These are phyloP conservation scores for Olyra latifolia DNA, from an alignment of 176 grass and related monocot species.

Conservation along the genomic window DNA sequence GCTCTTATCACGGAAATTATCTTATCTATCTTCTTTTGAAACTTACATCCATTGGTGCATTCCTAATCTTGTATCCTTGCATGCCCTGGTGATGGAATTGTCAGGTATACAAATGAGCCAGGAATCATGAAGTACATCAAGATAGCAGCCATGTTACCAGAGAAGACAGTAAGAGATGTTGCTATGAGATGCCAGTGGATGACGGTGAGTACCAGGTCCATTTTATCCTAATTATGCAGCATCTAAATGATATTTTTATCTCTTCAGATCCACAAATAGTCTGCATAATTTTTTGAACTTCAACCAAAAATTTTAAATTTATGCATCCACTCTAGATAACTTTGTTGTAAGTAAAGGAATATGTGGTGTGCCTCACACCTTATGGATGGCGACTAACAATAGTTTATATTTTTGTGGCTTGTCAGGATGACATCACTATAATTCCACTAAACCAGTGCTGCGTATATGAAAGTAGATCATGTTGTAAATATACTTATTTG, in stretches of 20 bases:
- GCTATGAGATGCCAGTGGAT: constrained; percentile 98
- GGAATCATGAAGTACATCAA: constrained; percentile 98
- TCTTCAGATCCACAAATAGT: neutral
- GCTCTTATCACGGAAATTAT: neutral
- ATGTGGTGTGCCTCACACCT: constrained; percentile 25
- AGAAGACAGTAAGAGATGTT: constrained; percentile 98
- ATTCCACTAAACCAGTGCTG: constrained; percentile 34
- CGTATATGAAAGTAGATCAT: constrained; percentile 41
- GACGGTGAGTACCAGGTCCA: constrained; percentile 57
- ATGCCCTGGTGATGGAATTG: constrained; percentile 29
- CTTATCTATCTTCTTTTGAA: constrained; percentile 3
- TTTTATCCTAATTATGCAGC: constrained; percentile 10
- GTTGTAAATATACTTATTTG: constrained; percentile 42
- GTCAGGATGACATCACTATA: constrained; percentile 34
- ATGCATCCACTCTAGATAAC: constrained; percentile 11
- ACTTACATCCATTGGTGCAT: neutral
- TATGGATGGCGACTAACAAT: constrained; percentile 32
- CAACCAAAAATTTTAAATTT: neutral
- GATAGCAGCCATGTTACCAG: constrained; percentile 77
- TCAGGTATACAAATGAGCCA: constrained; percentile 75
- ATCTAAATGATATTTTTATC: constrained; percentile 1
- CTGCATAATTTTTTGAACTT: constrained; percentile 16
- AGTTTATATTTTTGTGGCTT: constrained; percentile 38
- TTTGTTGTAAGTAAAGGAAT: constrained; percentile 30
- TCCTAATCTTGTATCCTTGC: constrained; percentile 22